Evolutionary conservation across 306 rosid genomes (phyloP), one percentile per base, ranked within the genome.

Genomic region (Vicia faba): DNA sequence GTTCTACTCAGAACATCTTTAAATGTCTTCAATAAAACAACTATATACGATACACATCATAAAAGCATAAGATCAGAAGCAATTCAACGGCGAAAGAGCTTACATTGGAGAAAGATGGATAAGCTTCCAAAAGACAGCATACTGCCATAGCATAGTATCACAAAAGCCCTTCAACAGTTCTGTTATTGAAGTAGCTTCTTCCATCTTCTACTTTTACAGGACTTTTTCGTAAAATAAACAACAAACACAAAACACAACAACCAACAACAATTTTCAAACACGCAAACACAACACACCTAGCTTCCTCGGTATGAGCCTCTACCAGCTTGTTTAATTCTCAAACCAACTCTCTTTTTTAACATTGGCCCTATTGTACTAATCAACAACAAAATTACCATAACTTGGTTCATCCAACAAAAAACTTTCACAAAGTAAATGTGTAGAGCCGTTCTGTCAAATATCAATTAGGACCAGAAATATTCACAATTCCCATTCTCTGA

Each of bases 81-180:
- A 31, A 60, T 60, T 67, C 29, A 61, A 72, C 18, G 53, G 60
- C 43, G 50, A 71, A 57, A 56, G 41, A 75, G 64, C 84, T 79
- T 69, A 82, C 81, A 68, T 18, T 2, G 86, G 84, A 64, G 74
- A 72, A 68, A 74, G 87, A 38, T 80, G 84, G 9, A 67, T 73
- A 73, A 93, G 92, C 88, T 84, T 93, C 98, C 98, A 93, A 82
- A 93, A 89, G 19, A 89, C 96, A 62, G 87, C 93, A 82, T 89
- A 93, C 2, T 79, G 79, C 98, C 98, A 93, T 41, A 33, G 87
- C 36, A 86, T 74, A 71, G 81, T 31, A 60, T 74, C 81, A 84
- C 98, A 89, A 62, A 93, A 73, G 73, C 86, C 75, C 71, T 77
- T 83, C 84, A 93, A 80, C 41, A 89, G 79, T 74, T 80, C 82